These are phyloP conservation scores for Colletotrichum eremochloae DNA, from an alignment of 2,329 filamentous ascomycete genomes.

Conservation along the genomic window DNA sequence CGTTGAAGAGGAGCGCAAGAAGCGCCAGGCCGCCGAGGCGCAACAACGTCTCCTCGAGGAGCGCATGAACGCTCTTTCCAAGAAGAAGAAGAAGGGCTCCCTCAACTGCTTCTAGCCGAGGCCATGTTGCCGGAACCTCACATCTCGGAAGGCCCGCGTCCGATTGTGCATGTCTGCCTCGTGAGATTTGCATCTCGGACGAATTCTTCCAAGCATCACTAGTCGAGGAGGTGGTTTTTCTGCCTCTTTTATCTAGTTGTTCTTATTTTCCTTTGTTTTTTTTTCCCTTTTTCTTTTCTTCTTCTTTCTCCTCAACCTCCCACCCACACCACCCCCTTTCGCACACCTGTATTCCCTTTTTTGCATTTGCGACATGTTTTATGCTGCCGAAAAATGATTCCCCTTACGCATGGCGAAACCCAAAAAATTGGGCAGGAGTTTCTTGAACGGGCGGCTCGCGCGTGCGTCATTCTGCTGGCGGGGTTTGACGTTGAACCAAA, in stretches of 20 bases:
- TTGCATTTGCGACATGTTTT: conserved; percentile 40
- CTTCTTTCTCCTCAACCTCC: conserved; percentile 23
- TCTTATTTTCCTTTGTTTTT: not conserved
- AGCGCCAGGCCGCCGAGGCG: conserved; percentile 89
- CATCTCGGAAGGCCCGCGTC: conserved; percentile 7
- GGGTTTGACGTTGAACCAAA: conserved; percentile 4
- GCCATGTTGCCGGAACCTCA: conserved; percentile 41
- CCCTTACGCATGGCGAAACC: conserved; percentile 42
- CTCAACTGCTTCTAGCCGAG: conserved; percentile 92
- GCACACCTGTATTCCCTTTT: conserved; percentile 16
- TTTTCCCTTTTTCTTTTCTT: not conserved
- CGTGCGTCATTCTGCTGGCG: conserved; percentile 29
- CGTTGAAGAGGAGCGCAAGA: conserved; percentile 96
- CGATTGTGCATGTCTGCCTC: conserved; percentile 46
- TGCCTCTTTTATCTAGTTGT: not conserved
- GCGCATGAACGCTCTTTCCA: conserved; percentile 90
- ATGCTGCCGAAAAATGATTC: conserved; percentile 40
- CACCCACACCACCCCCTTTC: conserved; percentile 36
- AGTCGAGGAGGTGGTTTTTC: not conserved
- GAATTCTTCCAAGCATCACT: conserved; percentile 9
- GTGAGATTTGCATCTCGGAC: conserved; percentile 2
- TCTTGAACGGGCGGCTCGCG: conserved; percentile 36
- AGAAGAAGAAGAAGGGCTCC: conserved; percentile 94
- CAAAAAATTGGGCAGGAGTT: conserved; percentile 39
- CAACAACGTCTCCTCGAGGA: conserved; percentile 92